Conservation (phyloP, 2,329 filamentous ascomycete genomes). For the Nothomitra cinnamomea region DNA sequence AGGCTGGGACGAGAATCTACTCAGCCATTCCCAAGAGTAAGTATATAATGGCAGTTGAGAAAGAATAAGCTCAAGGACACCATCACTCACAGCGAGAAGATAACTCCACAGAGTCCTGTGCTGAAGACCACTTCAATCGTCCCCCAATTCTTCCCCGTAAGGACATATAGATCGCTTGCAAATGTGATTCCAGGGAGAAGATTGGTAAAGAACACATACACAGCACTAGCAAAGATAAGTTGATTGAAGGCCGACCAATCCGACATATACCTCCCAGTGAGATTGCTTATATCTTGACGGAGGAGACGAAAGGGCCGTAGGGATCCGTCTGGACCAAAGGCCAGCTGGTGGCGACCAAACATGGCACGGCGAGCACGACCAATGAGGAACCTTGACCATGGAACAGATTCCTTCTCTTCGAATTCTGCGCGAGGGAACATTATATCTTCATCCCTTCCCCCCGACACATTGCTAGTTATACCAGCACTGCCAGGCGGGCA, state of each 20-base stretch:
- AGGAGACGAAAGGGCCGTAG: constrained; percentile 36
- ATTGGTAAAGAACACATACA: constrained; percentile 52
- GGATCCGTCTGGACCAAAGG: constrained; percentile 23
- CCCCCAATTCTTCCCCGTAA: constrained; percentile 46
- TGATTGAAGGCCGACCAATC: constrained; percentile 47
- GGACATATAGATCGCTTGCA: constrained; percentile 43
- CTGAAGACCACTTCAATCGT: constrained; percentile 51
- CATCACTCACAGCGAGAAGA: constrained; percentile 38
- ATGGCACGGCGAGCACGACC: too few relatives aligned
- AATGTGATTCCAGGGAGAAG: constrained; percentile 50
- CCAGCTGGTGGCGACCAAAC: constrained; percentile 1
- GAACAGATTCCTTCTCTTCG: too few relatives aligned
- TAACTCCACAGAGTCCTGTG: constrained; percentile 44
- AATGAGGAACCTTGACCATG: too few relatives aligned
- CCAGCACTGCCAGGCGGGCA: too few relatives aligned
- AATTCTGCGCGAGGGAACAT: too few relatives aligned
- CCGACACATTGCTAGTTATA: too few relatives aligned
- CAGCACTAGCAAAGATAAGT: constrained; percentile 42
- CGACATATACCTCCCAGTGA: constrained; percentile 31
- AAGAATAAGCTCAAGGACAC: not conserved
- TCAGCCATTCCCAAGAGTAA: not conserved
- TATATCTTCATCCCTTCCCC: too few relatives aligned
- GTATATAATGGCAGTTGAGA: not conserved
- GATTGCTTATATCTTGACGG: constrained; percentile 29
- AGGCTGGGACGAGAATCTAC: constrained; percentile 40